Evolutionary conservation across 805 yeast genomes (phyloP).

Genomic region (Saturnispora zaruensis): DNA sequence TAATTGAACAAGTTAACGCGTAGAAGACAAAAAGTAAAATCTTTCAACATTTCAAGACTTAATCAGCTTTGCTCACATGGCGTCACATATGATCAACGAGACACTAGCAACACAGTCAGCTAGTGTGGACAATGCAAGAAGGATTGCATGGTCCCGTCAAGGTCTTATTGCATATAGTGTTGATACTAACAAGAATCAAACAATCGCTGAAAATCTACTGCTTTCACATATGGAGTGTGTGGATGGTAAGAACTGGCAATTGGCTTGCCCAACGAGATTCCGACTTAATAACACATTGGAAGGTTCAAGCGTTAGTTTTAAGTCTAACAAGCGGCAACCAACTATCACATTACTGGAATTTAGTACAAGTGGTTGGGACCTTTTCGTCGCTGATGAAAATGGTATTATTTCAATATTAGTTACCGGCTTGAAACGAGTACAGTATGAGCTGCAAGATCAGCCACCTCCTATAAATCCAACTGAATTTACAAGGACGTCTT

Average conservation of each 20-base stretch:
- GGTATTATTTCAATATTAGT: conserved; percentile 58
- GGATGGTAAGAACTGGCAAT: conserved; percentile 73
- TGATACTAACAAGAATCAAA: conserved; percentile 15
- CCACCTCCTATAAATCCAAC: conserved; percentile 20
- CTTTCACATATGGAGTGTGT: conserved; percentile 64
- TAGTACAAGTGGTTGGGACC: conserved; percentile 72
- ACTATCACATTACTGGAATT: conserved; percentile 44
- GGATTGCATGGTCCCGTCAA: conserved; percentile 68
- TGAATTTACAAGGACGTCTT: conserved; percentile 32
- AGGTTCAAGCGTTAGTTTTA: neutral
- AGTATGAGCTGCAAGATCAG: conserved; percentile 28
- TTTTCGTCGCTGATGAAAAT: conserved; percentile 65
- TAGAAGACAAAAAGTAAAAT: neutral
- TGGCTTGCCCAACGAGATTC: conserved; percentile 47
- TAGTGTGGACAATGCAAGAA: neutral
- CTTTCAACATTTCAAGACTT: neutral
- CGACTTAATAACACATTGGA: conserved; percentile 4
- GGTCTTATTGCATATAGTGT: conserved; percentile 68
- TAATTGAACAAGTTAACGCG: neutral
- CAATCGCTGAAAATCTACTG: conserved; percentile 33
- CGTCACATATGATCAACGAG: conserved; percentile 15
- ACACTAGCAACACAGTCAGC: conserved; percentile 18
- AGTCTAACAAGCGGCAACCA: conserved; percentile 11
- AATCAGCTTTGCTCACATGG: neutral
- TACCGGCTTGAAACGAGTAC: conserved; percentile 39